phyloP scores from a whole-genome alignment of 108 stramenopile species.

The Chaetoceros muelleri region DNA sequence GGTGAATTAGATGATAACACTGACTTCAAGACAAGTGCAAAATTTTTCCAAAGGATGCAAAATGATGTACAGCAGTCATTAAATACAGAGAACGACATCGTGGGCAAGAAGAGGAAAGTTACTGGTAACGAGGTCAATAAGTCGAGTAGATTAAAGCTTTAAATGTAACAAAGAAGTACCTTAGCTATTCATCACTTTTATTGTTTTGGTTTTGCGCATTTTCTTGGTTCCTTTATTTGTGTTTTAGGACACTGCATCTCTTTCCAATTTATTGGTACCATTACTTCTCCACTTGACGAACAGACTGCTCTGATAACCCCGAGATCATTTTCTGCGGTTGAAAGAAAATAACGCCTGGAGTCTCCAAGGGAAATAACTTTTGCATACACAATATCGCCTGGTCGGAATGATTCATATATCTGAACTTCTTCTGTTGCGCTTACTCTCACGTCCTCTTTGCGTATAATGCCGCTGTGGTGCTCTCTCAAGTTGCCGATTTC shows the following conservation, averaged over 20 bases:
- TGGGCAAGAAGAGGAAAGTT: conserved; percentile 18
- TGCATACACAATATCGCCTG: conserved; percentile 75
- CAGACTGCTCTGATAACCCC: conserved; percentile 77
- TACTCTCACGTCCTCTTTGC: conserved; percentile 63
- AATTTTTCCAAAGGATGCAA: conserved; percentile 87
- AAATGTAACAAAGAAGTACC: not conserved
- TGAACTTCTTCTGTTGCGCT: conserved; percentile 43
- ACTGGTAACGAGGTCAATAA: not conserved
- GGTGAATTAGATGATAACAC: conserved; percentile 56
- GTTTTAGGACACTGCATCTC: conserved; percentile 86
- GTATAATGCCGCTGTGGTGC: conserved; percentile 31
- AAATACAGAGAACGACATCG: conserved; percentile 15
- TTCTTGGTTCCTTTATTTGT: conserved; percentile 61
- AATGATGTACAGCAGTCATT: conserved; percentile 58
- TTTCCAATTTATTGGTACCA: conserved; percentile 86
- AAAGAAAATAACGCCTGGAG: conserved; percentile 62
- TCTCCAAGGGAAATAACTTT: conserved; percentile 74
- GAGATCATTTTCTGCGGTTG: conserved; percentile 81
- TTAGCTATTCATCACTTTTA: not conserved
- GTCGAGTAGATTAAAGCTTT: not conserved
- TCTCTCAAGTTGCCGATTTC: conserved; percentile 3
- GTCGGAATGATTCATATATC: conserved; percentile 61
- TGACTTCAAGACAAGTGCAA: conserved; percentile 76
- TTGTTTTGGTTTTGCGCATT: conserved; percentile 77
- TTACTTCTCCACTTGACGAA: conserved; percentile 32